These are phyloP conservation scores for Dichotomocladium elegans DNA, from an alignment of 371 early-diverging fungal genomes.

Conservation along the genomic window DNA sequence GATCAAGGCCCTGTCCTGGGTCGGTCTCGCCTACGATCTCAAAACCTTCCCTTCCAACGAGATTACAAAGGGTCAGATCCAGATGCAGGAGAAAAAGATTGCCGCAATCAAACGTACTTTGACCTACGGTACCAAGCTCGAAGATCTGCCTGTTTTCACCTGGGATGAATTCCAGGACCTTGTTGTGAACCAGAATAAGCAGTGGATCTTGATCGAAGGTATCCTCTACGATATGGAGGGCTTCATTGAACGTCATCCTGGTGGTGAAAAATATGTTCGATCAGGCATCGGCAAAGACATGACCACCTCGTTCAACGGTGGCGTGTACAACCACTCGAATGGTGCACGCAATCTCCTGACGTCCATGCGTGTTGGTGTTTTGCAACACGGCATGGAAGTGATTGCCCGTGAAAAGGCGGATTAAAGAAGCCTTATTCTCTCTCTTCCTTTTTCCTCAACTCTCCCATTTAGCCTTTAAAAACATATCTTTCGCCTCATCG, in stretches of 20 bases:
- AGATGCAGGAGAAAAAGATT: constrained; percentile 83
- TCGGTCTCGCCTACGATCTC: constrained; percentile 86
- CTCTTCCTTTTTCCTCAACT: neutral
- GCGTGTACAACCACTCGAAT: constrained; percentile 82
- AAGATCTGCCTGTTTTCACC: constrained; percentile 70
- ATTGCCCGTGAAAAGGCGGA: constrained; percentile 6
- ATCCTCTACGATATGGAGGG: constrained; percentile 85
- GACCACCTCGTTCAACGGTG: constrained; percentile 85
- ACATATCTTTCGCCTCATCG: neutral
- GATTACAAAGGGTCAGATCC: constrained; percentile 78
- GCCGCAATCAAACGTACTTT: constrained; percentile 54
- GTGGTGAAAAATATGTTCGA: constrained; percentile 77
- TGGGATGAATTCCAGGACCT: constrained; percentile 71
- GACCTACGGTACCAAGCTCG: constrained; percentile 71
- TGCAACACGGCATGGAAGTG: constrained; percentile 25
- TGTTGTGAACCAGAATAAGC: constrained; percentile 58
- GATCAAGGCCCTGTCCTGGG: constrained; percentile 57
- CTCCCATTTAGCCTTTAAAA: neutral
- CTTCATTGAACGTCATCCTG: constrained; percentile 91
- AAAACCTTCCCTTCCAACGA: constrained; percentile 89
- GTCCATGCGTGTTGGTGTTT: constrained; percentile 68
- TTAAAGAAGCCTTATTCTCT: neutral
- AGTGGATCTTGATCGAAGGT: constrained; percentile 86
- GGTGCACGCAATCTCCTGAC: constrained; percentile 79
- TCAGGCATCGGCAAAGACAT: constrained; percentile 81